Conservation (phyloP, 1,139 yeast genomes). For the Nadsonia starkeyi-henricii region DNA sequence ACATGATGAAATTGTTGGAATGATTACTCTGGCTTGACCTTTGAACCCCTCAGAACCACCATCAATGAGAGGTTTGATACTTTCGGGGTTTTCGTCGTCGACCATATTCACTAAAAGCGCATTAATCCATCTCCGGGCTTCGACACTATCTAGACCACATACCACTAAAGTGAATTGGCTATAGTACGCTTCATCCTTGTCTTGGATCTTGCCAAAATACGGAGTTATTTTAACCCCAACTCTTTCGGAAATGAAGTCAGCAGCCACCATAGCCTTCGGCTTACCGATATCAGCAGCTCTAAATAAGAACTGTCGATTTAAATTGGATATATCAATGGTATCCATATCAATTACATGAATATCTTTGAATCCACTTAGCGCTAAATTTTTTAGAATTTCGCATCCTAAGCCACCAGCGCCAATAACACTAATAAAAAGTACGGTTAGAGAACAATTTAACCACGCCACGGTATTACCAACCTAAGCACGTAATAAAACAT, state of each 20-base stretch:
- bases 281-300: conserved; percentile 60
- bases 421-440: conserved; percentile 26
- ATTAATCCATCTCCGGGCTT: conserved; percentile 87
- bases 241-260: conserved; percentile 38
- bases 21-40: conserved; percentile 80
- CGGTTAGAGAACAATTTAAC: conserved; percentile 1
- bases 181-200: conserved; percentile 50
- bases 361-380: conserved; percentile 57
- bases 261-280: conserved; percentile 73
- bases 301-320: conserved; percentile 83
- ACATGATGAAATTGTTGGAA: conserved; percentile 78
- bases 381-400: conserved; percentile 75
- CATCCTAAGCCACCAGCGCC: conserved; percentile 98
- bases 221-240: conserved; percentile 40
- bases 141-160: conserved; percentile 83
- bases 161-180: conserved; percentile 56
- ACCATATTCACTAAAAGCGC: conserved; percentile 55
- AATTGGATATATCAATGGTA: conserved; percentile 77
- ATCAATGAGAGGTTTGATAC: conserved; percentile 70
- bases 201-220: conserved; percentile 60
- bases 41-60: conserved; percentile 95
- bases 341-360: conserved; percentile 91
- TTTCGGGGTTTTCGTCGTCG: conserved; percentile 35
- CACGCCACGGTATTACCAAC: background rate
- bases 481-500: background rate